A percentile compares a stretch with the other conserved stretches of the same genome.
These are phyloP conservation scores for Lolium perenne DNA, from an alignment of 176 grass and related monocot genomes.

Conservation along the genomic window DNA sequence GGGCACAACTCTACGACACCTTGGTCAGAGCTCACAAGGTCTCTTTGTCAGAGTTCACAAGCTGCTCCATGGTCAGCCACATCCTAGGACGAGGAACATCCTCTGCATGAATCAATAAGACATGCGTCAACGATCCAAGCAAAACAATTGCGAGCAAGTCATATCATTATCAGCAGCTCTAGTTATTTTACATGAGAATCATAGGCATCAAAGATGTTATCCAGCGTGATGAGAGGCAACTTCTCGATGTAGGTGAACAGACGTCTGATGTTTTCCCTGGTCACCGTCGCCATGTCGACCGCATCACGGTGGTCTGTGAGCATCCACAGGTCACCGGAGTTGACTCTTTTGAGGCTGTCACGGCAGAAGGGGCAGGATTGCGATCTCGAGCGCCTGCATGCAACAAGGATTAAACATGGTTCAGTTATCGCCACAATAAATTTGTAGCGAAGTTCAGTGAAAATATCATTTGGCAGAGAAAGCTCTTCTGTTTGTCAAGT, in stretches of 20 bases:
- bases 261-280: conserved; percentile 70
- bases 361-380: conserved; percentile 94
- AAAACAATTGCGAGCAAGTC: conserved; percentile 48
- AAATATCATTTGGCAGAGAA: no score
- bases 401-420: conserved; percentile 24
- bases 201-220: conserved; percentile 75
- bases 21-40: conserved; percentile 21
- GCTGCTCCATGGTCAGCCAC: conserved; percentile 52
- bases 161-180: conserved; percentile 29
- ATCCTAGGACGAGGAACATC: conserved; percentile 61
- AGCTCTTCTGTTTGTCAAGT: no score
- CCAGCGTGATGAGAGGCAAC: conserved; percentile 71
- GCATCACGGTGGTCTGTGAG: conserved; percentile 63
- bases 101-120: conserved; percentile 59
- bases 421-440: not conserved
- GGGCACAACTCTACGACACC: not conserved
- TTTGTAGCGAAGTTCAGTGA: no score
- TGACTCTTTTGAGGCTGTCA: conserved; percentile 80
- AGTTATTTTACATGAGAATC: conserved; percentile 95
- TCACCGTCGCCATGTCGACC: conserved; percentile 72
- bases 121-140: conserved; percentile 37
- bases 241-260: conserved; percentile 82
- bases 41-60: conserved; percentile 25
- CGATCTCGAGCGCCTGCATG: conserved; percentile 82
- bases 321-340: conserved; percentile 84